These are phyloP conservation scores for Hamigera avellanea DNA, from an alignment of 495 filamentous ascomycete species.

Conservation along the genomic window DNA sequence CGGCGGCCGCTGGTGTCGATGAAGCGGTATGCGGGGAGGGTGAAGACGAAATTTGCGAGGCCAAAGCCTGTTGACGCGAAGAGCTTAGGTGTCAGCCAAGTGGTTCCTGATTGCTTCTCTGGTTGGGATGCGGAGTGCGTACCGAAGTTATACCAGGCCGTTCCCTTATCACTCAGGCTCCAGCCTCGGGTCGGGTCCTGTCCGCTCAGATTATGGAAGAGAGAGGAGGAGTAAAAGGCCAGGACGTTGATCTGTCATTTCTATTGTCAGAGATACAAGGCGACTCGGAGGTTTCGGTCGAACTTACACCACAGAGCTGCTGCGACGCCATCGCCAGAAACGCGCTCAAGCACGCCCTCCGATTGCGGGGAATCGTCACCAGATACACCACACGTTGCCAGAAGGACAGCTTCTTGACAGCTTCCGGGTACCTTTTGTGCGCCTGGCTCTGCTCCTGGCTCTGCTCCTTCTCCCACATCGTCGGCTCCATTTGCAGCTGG, in stretches of 20 bases:
- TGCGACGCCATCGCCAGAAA: constrained; percentile 62
- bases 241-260: constrained; percentile 43
- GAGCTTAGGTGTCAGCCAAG: constrained; percentile 37
- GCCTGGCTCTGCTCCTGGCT: too few species aligned
- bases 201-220: too few species aligned
- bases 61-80: constrained; percentile 60
- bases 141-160: too few species aligned
- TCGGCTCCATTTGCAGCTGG: constrained; percentile 31
- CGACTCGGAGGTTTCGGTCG: not conserved
- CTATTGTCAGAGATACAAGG: not conserved
- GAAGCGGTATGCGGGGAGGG: constrained; percentile 61
- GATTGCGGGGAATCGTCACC: constrained; percentile 45
- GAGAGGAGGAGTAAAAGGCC: constrained; percentile 58
- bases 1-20: constrained; percentile 71
- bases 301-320: constrained; percentile 64
- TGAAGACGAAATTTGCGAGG: constrained; percentile 59
- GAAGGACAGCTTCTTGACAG: too few species aligned
- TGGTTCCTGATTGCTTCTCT: too few species aligned
- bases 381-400: constrained; percentile 37
- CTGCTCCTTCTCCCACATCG: constrained; percentile 21
- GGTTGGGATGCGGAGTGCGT: too few species aligned
- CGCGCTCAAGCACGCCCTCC: constrained; percentile 42
- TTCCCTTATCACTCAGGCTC: too few species aligned
- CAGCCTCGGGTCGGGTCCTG: constrained; percentile 41
- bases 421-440: too few species aligned